phyloP scores from a whole-genome alignment of 169 alveolate species.

The Babesia bigemina region DNA sequence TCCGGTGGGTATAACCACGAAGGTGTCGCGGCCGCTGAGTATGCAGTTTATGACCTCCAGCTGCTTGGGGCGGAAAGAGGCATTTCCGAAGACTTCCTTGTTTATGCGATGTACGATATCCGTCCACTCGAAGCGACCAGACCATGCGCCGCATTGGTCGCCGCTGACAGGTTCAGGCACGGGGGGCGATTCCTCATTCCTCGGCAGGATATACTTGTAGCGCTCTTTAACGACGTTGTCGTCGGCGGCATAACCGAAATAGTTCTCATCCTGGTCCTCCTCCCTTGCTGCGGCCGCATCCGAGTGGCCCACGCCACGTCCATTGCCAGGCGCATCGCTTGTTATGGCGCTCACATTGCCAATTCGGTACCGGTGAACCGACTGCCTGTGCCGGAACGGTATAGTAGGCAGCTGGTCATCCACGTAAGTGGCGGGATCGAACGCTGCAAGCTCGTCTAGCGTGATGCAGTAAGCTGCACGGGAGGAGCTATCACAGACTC shows the following conservation, averaged over 20 bases:
- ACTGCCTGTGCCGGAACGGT: conserved; percentile 25
- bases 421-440: conserved; percentile 19
- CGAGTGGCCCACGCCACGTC: not conserved
- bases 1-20: conserved; percentile 98
- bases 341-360: not conserved
- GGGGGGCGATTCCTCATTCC: not conserved
- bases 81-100: conserved; percentile 63
- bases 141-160: conserved; percentile 46
- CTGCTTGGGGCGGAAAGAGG: conserved; percentile 88
- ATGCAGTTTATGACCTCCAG: conserved; percentile 91
- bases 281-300: not conserved
- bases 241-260: conserved; percentile 8
- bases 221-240: conserved; percentile 22
- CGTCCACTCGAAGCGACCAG: conserved; percentile 71
- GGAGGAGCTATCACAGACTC: conserved; percentile 2
- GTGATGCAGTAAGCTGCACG: conserved; percentile 1
- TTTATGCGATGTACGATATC: conserved; percentile 61
- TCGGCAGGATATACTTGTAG: conserved; percentile 29
- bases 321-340: not conserved
- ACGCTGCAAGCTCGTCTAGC: conserved; percentile 16
- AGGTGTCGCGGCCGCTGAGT: conserved; percentile 87
- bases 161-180: not conserved
- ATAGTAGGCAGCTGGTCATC: not conserved
- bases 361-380: not conserved
- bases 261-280: conserved; percentile 9